These are phyloP conservation scores for Dictyostelium capitatum DNA, from an alignment of 78 protist species.

Conservation along the genomic window DNA sequence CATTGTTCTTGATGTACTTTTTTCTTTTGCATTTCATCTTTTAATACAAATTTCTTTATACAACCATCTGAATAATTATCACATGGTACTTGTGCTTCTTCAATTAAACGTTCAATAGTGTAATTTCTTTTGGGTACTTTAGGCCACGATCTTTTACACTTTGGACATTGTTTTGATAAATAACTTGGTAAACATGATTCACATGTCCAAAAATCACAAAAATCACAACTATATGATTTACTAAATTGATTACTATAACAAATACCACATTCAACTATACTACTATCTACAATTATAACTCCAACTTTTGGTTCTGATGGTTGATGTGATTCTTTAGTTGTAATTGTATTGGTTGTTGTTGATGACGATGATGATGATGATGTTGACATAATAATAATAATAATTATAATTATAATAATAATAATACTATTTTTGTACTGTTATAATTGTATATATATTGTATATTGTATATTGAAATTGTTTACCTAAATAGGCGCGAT, in stretches of 20 bases:
- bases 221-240: slow-evolving; percentile 68
- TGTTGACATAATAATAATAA: no score
- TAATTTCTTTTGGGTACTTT: slow-evolving; percentile 65
- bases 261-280: slow-evolving; percentile 65
- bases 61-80: slow-evolving; percentile 53
- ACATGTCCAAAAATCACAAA: slow-evolving; percentile 77
- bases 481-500: no score
- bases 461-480: no score
- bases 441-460: no score
- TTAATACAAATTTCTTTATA: slow-evolving; percentile 3
- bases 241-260: slow-evolving; percentile 52
- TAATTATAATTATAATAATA: no score
- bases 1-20: slow-evolving; percentile 48
- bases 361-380: no score
- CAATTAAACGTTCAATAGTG: slow-evolving; percentile 47
- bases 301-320: not conserved
- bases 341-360: not conserved
- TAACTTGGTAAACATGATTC: slow-evolving; percentile 38
- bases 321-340: no score
- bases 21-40: slow-evolving; percentile 20
- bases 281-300: slow-evolving; percentile 26
- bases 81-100: slow-evolving; percentile 52
- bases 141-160: slow-evolving; percentile 74
- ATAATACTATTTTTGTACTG: no score
- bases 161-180: slow-evolving; percentile 43